These are phyloP conservation scores for Diaporthe sp. DNA, from an alignment of 2,329 filamentous ascomycete species.

Conservation along the genomic window DNA sequence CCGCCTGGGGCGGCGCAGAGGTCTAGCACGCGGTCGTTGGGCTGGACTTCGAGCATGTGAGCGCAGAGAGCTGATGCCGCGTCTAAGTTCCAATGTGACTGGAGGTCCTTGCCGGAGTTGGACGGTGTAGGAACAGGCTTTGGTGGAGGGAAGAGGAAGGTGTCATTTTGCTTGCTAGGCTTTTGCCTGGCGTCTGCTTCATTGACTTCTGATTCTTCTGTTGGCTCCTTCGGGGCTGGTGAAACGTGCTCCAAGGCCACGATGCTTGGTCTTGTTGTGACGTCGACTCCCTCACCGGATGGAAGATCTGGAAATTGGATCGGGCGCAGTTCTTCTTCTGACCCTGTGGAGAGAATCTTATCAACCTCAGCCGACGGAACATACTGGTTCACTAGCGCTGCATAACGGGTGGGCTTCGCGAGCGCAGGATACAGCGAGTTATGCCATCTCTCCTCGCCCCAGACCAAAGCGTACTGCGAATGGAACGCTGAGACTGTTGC, in stretches of 20 bases:
- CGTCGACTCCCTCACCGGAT: background rate
- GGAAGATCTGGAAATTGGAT: constrained; percentile 42
- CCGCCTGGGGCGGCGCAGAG: constrained; percentile 56
- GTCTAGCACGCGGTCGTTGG: constrained; percentile 55
- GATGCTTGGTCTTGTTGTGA: background rate
- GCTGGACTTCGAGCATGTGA: constrained; percentile 50
- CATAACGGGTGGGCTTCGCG: constrained; percentile 47
- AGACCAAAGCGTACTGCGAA: constrained; percentile 46
- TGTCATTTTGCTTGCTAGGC: constrained; percentile 35
- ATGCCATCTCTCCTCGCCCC: constrained; percentile 47
- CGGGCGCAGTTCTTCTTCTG: constrained; percentile 40
- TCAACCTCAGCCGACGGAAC: constrained; percentile 39
- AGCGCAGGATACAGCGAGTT: constrained; percentile 47
- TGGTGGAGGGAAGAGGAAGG: constrained; percentile 46
- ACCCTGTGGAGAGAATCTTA: constrained; percentile 41
- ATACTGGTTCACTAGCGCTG: constrained; percentile 48
- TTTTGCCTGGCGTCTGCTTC: background rate
- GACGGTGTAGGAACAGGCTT: constrained; percentile 40
- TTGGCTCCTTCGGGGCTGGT: too few relatives aligned
- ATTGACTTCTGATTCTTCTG: background rate
- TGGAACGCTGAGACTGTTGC: constrained; percentile 43
- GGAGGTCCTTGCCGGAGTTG: constrained; percentile 40
- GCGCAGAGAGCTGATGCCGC: constrained; percentile 50
- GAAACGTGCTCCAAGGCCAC: constrained; percentile 16
- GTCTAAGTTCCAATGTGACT: constrained; percentile 51